Evolutionary conservation across 2,329 filamentous ascomycete species (phyloP).

Genomic region (Colletotrichum truncatum): DNA sequence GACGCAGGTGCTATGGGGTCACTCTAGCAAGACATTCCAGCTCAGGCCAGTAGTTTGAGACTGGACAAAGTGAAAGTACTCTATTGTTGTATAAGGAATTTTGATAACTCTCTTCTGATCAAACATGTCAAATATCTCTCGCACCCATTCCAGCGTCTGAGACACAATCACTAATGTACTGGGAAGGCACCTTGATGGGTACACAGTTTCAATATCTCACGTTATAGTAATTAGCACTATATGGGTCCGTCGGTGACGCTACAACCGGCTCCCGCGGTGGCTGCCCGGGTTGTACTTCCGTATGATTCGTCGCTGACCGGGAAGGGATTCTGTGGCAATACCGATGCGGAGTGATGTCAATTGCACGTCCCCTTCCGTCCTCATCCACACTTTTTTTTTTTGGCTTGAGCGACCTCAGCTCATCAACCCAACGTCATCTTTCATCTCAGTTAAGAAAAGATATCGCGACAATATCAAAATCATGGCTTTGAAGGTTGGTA

Average conservation of each 20-base stretch:
- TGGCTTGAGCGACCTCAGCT: background rate
- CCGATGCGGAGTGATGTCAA: slow-evolving; percentile 35
- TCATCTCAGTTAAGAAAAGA: background rate
- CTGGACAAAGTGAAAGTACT: no score
- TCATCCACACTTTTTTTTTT: slow-evolving; percentile 9
- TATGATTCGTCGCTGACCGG: slow-evolving; percentile 22
- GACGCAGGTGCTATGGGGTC: no score
- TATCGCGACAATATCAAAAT: background rate
- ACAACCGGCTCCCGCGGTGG: background rate
- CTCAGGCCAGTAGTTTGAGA: no score
- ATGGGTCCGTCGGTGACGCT: background rate
- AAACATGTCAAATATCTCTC: no score
- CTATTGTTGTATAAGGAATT: no score
- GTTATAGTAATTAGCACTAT: background rate
- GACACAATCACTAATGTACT: no score
- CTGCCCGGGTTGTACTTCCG: background rate
- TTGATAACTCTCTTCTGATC: no score
- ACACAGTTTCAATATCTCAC: no score
- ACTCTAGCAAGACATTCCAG: no score
- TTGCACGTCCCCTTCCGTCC: slow-evolving; percentile 18
- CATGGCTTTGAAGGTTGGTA: slow-evolving; percentile 33
- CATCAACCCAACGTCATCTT: slow-evolving; percentile 10
- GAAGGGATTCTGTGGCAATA: background rate
- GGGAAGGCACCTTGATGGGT: no score
- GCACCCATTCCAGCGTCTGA: no score